A percentile compares a stretch with the other conserved stretches of the same genome.
Conservation (phyloP, 179 eudicot genomes). For the Silene vulgaris region DNA sequence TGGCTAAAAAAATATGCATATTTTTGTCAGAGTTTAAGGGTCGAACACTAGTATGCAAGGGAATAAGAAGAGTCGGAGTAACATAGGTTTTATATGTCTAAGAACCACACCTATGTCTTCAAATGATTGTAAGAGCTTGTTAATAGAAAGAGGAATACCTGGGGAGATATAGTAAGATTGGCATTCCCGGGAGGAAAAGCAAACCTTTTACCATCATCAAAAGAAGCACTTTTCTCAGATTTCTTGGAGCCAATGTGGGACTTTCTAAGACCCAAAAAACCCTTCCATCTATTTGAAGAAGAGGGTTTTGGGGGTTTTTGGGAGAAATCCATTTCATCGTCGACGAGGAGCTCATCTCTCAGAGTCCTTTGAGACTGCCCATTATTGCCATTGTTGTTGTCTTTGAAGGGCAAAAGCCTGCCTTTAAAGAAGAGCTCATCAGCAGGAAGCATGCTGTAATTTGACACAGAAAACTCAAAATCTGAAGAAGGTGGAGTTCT, state of each 20-base stretch:
- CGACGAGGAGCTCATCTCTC: slow-evolving; percentile 57
- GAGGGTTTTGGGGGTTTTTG: slow-evolving; percentile 54
- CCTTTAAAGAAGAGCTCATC: slow-evolving; percentile 84
- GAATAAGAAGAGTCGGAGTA: too few species aligned
- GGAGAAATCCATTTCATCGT: slow-evolving; percentile 40
- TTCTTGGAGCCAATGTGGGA: slow-evolving; percentile 64
- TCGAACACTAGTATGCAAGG: too few species aligned
- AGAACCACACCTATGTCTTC: too few species aligned
- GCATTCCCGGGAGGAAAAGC: slow-evolving; percentile 29
- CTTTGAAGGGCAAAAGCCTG: slow-evolving; percentile 59
- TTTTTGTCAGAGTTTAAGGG: too few species aligned
- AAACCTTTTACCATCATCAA: slow-evolving; percentile 31
- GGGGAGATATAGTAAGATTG: slow-evolving; percentile 33
- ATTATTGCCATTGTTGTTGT: slow-evolving; percentile 15
- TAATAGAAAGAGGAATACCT: slow-evolving; percentile 25
- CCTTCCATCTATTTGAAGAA: slow-evolving; percentile 59
- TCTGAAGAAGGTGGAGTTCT: slow-evolving; percentile 41
- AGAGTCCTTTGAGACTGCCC: slow-evolving; percentile 35
- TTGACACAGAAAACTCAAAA: slow-evolving; percentile 69
- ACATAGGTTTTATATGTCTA: too few species aligned
- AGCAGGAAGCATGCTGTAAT: slow-evolving; percentile 53
- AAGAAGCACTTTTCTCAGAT: slow-evolving; percentile 36
- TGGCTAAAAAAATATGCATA: too few species aligned
- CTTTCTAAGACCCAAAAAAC: slow-evolving; percentile 65
- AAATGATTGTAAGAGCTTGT: not conserved